Base-by-base conservation (phyloP, 2,329 filamentous ascomycete genomes). In the Chalaropsis ovoidea region DNA sequence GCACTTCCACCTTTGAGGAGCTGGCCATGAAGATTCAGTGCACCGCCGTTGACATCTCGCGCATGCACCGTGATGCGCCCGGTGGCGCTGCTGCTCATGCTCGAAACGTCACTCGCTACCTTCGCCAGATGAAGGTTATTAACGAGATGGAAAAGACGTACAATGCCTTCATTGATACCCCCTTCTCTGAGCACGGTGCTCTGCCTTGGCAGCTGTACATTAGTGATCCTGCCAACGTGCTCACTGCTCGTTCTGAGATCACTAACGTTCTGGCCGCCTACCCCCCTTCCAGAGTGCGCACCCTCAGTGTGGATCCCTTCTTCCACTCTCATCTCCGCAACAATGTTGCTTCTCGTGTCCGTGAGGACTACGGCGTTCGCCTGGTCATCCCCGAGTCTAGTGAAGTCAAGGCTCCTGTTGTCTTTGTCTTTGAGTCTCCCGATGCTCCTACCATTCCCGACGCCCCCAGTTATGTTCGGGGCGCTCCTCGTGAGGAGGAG, bases 181-280 rank as follows among this genome's bases (percentile, higher is more conserved):
- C 90, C 0, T 82, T 82, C 69, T 82, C 83, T 2, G 80, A 82
- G 62, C 85, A 89, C 56, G 86, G 86, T 43, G 85, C 85, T 11
- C 83, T 88, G 56, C 86, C 86, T 0, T 96, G 92, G 90, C 87
- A 96, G 74, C 82, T 97, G 65, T 96, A 92, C 76, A 89, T 90
- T 6, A 83, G 88, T 45, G 89, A 96, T 71, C 86, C 87, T 69
- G 95, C 94, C 79, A 95, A 91, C 72, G 82, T 83, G 35, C 84
- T 89, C 72, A 86, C 86, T 70, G 88, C 88, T 7, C 86, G 88
- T 71, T 83, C 83, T 6, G 88, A 91, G 71, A 86, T 94, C 72
- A 86, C 84, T 73, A 84, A 83, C 70, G 82, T 94, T 67, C 83
- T 93, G 70, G 83, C 83, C 68, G 83, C 84, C 61, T 87, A 91